A percentile compares a stretch with the other conserved stretches of the same genome.
Conservation (phyloP, 352 stramenopile species). For the Pythium rhizo-oryzae region DNA sequence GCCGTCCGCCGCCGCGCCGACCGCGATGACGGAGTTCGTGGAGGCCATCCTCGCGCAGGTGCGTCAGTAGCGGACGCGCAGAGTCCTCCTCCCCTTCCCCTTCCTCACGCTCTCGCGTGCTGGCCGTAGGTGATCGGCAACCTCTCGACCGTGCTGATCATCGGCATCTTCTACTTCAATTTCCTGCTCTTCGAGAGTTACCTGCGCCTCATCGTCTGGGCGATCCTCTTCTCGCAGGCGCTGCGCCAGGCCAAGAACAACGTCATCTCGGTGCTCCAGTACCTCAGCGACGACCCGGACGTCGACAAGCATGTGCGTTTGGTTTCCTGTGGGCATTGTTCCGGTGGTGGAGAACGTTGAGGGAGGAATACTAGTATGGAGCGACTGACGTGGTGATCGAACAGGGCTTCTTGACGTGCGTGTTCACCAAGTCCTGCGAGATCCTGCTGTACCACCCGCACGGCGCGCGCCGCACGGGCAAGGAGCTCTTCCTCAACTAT, state of each 20-base stretch:
- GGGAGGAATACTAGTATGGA: too few relatives aligned
- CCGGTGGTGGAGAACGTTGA: background rate
- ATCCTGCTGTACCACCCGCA: slow-evolving; percentile 80
- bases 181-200: slow-evolving; percentile 92
- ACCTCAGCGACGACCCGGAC: slow-evolving; percentile 81
- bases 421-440: slow-evolving; percentile 77
- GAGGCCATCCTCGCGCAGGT: slow-evolving; percentile 87
- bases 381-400: background rate
- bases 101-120: background rate
- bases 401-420: slow-evolving; percentile 77
- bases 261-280: slow-evolving; percentile 78
- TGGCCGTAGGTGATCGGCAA: slow-evolving; percentile 77
- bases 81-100: background rate
- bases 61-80: background rate
- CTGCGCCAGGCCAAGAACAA: slow-evolving; percentile 88
- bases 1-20: background rate
- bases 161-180: slow-evolving; percentile 90
- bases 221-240: slow-evolving; percentile 85
- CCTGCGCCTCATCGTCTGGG: slow-evolving; percentile 85
- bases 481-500: slow-evolving; percentile 89
- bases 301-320: slow-evolving; percentile 68
- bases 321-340: background rate
- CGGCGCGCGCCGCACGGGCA: slow-evolving; percentile 60
- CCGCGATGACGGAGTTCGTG: slow-evolving; percentile 79
- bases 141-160: slow-evolving; percentile 85